A percentile compares a stretch with the other conserved stretches of the same genome.
Evolutionary conservation across 2,329 filamentous ascomycete species (phyloP).

Genomic region (Torrubiellomyces zombiae): DNA sequence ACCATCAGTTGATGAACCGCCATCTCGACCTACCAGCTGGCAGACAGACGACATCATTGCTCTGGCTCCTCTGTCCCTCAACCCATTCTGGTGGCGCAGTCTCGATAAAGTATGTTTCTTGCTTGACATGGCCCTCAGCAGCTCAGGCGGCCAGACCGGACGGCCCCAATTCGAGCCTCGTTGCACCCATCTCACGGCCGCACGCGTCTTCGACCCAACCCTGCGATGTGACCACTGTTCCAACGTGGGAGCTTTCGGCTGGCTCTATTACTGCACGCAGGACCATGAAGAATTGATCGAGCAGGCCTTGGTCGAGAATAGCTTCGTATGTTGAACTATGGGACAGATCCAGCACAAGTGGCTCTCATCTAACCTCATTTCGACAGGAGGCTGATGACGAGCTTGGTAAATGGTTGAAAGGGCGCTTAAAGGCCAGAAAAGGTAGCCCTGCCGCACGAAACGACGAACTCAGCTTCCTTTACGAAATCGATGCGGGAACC

Average conservation of each 20-base stretch:
- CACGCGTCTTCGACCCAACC: slow-evolving; percentile 39
- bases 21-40: too few species aligned
- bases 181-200: slow-evolving; percentile 56
- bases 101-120: too few species aligned
- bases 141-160: slow-evolving; percentile 3
- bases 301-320: slow-evolving; percentile 7
- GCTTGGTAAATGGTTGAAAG: slow-evolving; percentile 15
- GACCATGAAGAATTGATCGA: slow-evolving; percentile 33
- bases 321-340: too few species aligned
- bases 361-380: slow-evolving; percentile 2
- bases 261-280: slow-evolving; percentile 58
- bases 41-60: too few species aligned
- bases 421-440: slow-evolving; percentile 17
- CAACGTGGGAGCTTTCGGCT: slow-evolving; percentile 41
- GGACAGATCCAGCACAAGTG: too few species aligned
- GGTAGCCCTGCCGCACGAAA: slow-evolving; percentile 23
- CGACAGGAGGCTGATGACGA: slow-evolving; percentile 16
- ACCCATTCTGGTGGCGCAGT: too few species aligned
- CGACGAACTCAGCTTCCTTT: slow-evolving; percentile 26
- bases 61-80: too few species aligned
- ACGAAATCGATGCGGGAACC: slow-evolving; percentile 24
- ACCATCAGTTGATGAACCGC: too few species aligned
- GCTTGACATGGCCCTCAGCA: slow-evolving; percentile 3
- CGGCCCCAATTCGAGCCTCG: slow-evolving; percentile 12
- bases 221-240: slow-evolving; percentile 42